Base-by-base conservation (phyloP, 495 filamentous ascomycete species). In the Lasiosphaeris hirsuta region DNA sequence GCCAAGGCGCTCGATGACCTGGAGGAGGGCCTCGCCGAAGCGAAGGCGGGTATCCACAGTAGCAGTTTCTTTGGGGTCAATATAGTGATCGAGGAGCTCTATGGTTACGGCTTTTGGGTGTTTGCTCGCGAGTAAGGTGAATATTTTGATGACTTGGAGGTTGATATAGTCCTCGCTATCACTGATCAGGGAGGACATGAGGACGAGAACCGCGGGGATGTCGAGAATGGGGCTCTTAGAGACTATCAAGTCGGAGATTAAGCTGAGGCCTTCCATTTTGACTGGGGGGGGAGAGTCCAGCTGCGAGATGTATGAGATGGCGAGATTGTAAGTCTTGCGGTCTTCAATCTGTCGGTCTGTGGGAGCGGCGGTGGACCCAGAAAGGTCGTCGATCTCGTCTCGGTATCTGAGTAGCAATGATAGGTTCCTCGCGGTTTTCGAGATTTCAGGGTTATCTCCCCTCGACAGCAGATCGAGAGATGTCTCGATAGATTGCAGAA, bases 91-190 rank as follows among this genome's bases (percentile, higher is more conserved):
- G 0, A 90, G 76, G 0, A 92, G 78, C 39, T 85, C 84, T 42
- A 79, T 82, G 3, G 82, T 67, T 1, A 87, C 86, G 0, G 86
- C 82, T 37, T 78, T 81, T 1, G 88, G 84, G 60, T 93, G 89
- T 13, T 73, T 72, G 40, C 79, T 74, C 2, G 87, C 82, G 8
- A 93, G 69, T n/a, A 80, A 81, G 0, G 83, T 81, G 51, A 90
- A 82, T 2, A 87, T 73, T 53, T 86, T 85, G 61, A 91, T 84
- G 17, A 82, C 81, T 37, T 84, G 85, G 5, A 91, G 74, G 60
- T 90, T 90, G 53, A 90, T 83, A 66, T 86, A 93, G 58, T 89
- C 86, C 46, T 93, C 90, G 33, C 76, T 75, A 57, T 89, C 86
- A 46, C 80, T 81, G 4, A 92, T 75, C 7, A 91, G 75, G 0